phyloP scores from a whole-genome alignment of 2,329 filamentous ascomycete genomes.

The Fusarium bulbicola region DNA sequence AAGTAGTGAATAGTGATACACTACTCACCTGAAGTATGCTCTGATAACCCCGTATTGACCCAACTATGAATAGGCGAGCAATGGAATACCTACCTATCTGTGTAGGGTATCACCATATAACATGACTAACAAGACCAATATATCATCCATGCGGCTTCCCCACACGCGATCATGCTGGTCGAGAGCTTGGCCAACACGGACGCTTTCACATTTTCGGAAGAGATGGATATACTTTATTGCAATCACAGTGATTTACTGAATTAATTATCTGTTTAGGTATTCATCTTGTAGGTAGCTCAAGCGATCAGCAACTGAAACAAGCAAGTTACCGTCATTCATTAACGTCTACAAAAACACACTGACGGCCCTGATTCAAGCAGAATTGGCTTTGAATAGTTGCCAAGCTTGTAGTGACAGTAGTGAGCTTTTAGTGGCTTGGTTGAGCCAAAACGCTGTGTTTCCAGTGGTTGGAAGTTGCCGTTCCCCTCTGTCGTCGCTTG shows the following conservation, averaged over 20 bases:
- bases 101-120: not conserved
- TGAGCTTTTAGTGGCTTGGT: conserved; percentile 16
- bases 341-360: not conserved
- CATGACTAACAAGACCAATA: not conserved
- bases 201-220: not conserved
- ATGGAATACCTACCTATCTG: not conserved
- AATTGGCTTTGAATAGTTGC: conserved; percentile 1
- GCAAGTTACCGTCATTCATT: not conserved
- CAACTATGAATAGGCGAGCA: not conserved
- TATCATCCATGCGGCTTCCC: not conserved
- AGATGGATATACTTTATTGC: not conserved
- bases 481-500: conserved; percentile 8
- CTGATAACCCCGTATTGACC: not conserved
- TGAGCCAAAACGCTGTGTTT: not conserved
- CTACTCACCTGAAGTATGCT: not conserved
- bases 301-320: not conserved
- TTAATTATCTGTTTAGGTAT: too few species aligned
- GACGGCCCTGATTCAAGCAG: not conserved
- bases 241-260: not conserved
- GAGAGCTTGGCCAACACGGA: conserved; percentile 7
- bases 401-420: conserved; percentile 6
- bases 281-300: not conserved
- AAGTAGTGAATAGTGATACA: not conserved
- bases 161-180: conserved; percentile 21
- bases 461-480: conserved; percentile 28